Conservation (phyloP, 2,329 filamentous ascomycete genomes). For the Chaetomium sp. region DNA sequence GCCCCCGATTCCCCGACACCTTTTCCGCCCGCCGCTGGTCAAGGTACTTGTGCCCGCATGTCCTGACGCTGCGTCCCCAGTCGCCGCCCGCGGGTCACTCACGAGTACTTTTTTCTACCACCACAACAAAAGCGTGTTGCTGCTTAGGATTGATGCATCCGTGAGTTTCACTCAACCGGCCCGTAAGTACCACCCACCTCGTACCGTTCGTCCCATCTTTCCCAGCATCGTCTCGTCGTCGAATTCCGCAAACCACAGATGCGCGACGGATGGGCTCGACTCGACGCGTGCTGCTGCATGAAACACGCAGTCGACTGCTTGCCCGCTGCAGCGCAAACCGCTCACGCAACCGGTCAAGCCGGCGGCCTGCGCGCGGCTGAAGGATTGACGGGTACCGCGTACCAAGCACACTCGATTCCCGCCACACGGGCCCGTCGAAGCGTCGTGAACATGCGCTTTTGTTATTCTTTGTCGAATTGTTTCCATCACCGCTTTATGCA, state of each 20-base stretch:
- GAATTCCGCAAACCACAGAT: conserved; percentile 14
- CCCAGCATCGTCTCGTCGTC: conserved; percentile 2
- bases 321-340: conserved; percentile 14
- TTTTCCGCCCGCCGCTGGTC: conserved; percentile 24
- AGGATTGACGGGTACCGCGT: conserved; percentile 12
- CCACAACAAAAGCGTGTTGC: conserved; percentile 29
- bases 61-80: conserved; percentile 31
- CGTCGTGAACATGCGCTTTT: not conserved
- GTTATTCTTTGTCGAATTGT: not conserved
- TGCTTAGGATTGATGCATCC: conserved; percentile 30
- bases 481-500: not conserved
- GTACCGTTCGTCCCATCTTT: conserved; percentile 11
- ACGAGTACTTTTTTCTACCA: conserved; percentile 31
- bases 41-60: conserved; percentile 35
- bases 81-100: conserved; percentile 33
- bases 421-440: not conserved
- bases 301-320: conserved; percentile 17
- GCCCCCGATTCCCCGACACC: conserved; percentile 27
- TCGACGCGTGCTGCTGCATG: conserved; percentile 31
- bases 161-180: conserved; percentile 24
- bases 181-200: conserved; percentile 34
- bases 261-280: conserved; percentile 14
- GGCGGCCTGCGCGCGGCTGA: conserved; percentile 7
- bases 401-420: not conserved
- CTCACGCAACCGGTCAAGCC: conserved; percentile 14